These are phyloP conservation scores for Orbilia blumenaviensis DNA, from an alignment of 2,329 filamentous ascomycete species.

Conservation along the genomic window DNA sequence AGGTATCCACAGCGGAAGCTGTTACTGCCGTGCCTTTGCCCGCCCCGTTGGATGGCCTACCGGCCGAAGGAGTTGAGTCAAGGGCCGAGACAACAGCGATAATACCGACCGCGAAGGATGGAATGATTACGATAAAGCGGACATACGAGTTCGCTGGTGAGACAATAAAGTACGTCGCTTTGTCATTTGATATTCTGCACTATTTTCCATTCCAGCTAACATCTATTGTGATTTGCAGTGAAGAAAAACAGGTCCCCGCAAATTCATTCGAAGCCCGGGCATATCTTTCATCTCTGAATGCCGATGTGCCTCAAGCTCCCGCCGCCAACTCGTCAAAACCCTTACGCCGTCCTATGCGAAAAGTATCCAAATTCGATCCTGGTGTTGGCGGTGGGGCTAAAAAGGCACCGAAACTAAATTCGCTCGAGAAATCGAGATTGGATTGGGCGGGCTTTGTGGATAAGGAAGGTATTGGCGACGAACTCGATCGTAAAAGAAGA, in stretches of 20 bases:
- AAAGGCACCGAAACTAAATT: slow-evolving; percentile 73
- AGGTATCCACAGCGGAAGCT: slow-evolving; percentile 37
- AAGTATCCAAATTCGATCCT: slow-evolving; percentile 71
- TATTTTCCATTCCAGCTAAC: too few species aligned
- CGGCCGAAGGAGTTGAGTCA: slow-evolving; percentile 29
- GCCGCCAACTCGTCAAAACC: slow-evolving; percentile 56
- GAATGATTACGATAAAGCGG: slow-evolving; percentile 71
- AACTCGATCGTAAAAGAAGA: slow-evolving; percentile 72
- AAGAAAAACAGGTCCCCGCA: slow-evolving; percentile 74
- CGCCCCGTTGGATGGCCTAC: background rate
- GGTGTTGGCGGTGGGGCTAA: slow-evolving; percentile 63
- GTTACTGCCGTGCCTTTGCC: slow-evolving; percentile 38
- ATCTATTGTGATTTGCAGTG: slow-evolving; percentile 59
- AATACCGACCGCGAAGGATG: slow-evolving; percentile 36
- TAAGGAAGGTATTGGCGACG: slow-evolving; percentile 75
- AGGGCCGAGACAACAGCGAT: slow-evolving; percentile 40
- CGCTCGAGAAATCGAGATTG: slow-evolving; percentile 76
- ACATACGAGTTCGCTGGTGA: slow-evolving; percentile 80
- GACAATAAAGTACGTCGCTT: slow-evolving; percentile 65
- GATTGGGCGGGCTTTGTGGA: slow-evolving; percentile 78
- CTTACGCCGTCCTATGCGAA: slow-evolving; percentile 59
- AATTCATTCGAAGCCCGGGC: slow-evolving; percentile 73
- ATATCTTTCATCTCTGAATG: slow-evolving; percentile 68
- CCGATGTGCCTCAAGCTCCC: slow-evolving; percentile 56
- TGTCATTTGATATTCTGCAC: too few species aligned